Percentiles rank a stretch among this genome's conserved stretches.
phyloP scores from a whole-genome alignment of 768 basidiomycete species.

The Suillus brevipes region DNA sequence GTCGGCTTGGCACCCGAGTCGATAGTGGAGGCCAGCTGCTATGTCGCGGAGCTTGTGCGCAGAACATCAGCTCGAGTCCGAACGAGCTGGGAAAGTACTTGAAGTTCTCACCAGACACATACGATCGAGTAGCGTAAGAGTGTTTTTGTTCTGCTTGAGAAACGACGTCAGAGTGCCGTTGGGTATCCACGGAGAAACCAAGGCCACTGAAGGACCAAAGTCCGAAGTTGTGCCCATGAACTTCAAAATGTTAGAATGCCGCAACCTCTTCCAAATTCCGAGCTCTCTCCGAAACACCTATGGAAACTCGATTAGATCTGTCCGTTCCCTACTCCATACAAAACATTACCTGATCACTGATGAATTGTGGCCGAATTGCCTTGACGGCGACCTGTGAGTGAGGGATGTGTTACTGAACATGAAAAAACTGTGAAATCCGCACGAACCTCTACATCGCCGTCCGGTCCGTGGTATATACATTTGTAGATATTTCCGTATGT shows the following conservation, averaged over 20 bases:
- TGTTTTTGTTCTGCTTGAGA: constrained; percentile 1
- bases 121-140: constrained; percentile 12
- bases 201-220: constrained; percentile 22
- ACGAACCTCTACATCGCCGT: neutral
- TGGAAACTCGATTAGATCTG: neutral
- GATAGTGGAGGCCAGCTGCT: constrained; percentile 3
- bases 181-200: constrained; percentile 22
- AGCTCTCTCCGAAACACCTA: constrained; percentile 22
- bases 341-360: neutral
- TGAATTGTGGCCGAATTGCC: constrained; percentile 1
- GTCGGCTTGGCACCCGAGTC: too few species aligned
- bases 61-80: neutral
- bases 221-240: constrained; percentile 18
- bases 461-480: neutral
- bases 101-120: constrained; percentile 17
- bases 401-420: neutral
- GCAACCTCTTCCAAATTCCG: constrained; percentile 19
- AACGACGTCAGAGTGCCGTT: constrained; percentile 18
- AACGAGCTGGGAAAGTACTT: neutral
- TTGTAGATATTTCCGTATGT: neutral
- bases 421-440: neutral
- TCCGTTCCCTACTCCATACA: neutral
- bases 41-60: neutral
- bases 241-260: constrained; percentile 20
- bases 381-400: constrained; percentile 3